A percentile compares a stretch with the other conserved stretches of the same genome.
These are phyloP conservation scores for Halenospora varia DNA, from an alignment of 495 filamentous ascomycete genomes.

Conservation along the genomic window DNA sequence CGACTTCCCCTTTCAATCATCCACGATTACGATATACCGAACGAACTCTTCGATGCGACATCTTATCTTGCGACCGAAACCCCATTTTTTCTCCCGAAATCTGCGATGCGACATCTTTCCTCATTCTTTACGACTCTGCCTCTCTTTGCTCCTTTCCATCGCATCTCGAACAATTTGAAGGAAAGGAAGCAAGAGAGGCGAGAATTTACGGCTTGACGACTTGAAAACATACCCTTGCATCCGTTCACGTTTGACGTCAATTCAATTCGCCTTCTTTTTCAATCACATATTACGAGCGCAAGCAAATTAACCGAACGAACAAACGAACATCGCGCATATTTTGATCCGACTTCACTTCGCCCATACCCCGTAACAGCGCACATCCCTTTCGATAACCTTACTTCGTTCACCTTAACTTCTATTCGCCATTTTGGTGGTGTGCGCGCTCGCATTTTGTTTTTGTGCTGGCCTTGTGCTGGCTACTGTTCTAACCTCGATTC, in stretches of 20 bases:
- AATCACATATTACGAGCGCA: background rate
- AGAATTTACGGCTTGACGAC: constrained; percentile 22
- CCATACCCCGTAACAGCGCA: constrained; percentile 19
- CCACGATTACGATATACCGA: too few species aligned
- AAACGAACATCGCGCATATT: background rate
- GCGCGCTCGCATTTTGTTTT: background rate
- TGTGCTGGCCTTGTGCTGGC: constrained; percentile 1
- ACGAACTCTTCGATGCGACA: constrained; percentile 42
- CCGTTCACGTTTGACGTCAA: background rate
- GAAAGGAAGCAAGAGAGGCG: too few species aligned
- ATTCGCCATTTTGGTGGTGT: background rate
- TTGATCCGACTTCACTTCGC: constrained; percentile 6
- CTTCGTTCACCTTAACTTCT: background rate
- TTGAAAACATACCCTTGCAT: background rate
- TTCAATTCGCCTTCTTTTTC: background rate
- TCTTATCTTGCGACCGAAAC: constrained; percentile 20
- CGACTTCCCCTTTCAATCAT: background rate
- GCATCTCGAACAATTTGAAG: too few species aligned
- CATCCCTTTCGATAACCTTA: background rate
- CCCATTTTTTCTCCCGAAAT: constrained; percentile 9
- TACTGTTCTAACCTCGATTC: too few species aligned
- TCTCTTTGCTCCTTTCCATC: constrained; percentile 2
- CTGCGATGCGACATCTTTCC: constrained; percentile 23
- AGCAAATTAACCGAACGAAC: background rate
- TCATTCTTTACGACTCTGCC: constrained; percentile 20